Percentiles rank a stretch among this genome's conserved stretches.
These are phyloP conservation scores for Botrytis aclada DNA, from an alignment of 2,329 filamentous ascomycete genomes.

Conservation along the genomic window DNA sequence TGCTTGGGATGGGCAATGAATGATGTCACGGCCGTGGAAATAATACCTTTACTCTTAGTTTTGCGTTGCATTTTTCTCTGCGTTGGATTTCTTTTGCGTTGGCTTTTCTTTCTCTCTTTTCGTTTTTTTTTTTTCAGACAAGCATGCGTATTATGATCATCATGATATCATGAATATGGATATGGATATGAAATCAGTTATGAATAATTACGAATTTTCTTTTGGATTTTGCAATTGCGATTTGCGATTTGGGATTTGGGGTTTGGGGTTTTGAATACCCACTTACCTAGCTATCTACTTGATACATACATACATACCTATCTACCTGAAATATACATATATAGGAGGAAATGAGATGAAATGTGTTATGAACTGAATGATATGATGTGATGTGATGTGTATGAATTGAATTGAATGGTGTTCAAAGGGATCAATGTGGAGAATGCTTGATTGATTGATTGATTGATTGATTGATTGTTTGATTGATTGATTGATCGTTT, in stretches of 20 bases:
- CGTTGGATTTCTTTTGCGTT: not conserved
- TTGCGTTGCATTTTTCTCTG: not conserved
- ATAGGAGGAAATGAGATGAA: too few relatives aligned
- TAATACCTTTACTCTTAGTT: not conserved
- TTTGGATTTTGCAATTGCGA: not conserved
- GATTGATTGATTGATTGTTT: too few relatives aligned
- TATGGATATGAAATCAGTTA: not conserved
- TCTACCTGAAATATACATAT: too few relatives aligned
- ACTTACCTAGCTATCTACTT: too few relatives aligned
- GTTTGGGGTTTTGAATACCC: not conserved
- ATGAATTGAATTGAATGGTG: too few relatives aligned
- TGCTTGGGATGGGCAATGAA: not conserved
- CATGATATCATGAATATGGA: not conserved
- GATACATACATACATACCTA: too few relatives aligned
- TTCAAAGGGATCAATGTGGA: too few relatives aligned
- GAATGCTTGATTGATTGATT: too few relatives aligned
- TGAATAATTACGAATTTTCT: not conserved
- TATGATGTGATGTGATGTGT: not conserved
- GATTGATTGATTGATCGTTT: too few relatives aligned
- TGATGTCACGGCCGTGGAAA: conserved; percentile 5
- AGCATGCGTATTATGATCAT: not conserved
- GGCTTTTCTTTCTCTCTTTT: too few relatives aligned
- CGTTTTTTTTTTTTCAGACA: not conserved
- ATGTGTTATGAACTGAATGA: not conserved
- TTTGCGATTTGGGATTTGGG: too few relatives aligned